These are phyloP conservation scores for Cryptomeria japonica DNA, from an alignment of 75 land plant genomes.

Conservation along the genomic window DNA sequence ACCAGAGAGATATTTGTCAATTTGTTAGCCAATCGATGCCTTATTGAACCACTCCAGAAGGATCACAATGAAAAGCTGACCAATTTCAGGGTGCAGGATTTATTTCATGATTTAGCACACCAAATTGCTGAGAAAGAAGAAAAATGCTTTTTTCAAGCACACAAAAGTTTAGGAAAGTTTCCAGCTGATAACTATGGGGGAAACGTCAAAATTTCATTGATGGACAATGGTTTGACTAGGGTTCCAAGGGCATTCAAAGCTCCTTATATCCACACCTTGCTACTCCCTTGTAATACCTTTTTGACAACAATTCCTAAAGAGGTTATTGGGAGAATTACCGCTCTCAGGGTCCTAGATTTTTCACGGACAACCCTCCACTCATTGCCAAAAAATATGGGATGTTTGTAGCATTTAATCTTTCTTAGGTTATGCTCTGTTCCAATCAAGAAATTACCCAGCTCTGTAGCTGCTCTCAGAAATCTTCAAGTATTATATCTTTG, in stretches of 20 bases:
- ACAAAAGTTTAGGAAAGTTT: too few relatives aligned
- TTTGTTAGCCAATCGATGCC: too few relatives aligned
- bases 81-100: too few relatives aligned
- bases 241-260: not conserved
- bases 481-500: not conserved
- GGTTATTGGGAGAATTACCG: not conserved
- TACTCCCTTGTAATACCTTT: not conserved
- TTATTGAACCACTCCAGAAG: too few relatives aligned
- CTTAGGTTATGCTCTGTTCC: not conserved
- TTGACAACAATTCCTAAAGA: not conserved
- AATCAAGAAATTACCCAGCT: not conserved
- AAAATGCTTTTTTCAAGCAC: too few relatives aligned
- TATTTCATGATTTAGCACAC: too few relatives aligned
- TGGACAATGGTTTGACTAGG: not conserved
- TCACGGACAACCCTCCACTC: not conserved
- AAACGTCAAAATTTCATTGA: not conserved
- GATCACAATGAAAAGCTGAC: too few relatives aligned
- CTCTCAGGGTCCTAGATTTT: conserved; percentile 4
- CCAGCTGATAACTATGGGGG: too few relatives aligned
- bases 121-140: too few relatives aligned
- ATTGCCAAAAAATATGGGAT: not conserved
- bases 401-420: not conserved
- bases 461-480: not conserved
- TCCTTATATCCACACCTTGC: not conserved
- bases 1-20: too few relatives aligned